Conservation (phyloP, 768 basidiomycete species). For the Calocybe cyanea region DNA sequence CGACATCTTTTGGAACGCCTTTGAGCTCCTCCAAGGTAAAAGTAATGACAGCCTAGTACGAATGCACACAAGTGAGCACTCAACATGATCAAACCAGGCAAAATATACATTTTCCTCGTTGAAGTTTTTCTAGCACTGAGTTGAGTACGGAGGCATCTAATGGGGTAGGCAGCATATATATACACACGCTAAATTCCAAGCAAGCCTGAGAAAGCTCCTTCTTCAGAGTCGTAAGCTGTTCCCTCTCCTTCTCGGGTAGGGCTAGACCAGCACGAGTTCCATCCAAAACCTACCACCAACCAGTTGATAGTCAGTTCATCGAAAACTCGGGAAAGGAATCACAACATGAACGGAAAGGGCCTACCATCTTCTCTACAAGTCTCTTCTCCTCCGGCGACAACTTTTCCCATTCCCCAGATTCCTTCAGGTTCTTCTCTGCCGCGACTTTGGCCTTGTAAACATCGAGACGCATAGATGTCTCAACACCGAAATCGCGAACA, state of each 20-base stretch:
- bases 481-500: constrained; percentile 67
- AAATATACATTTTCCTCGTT: constrained; percentile 74
- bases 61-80: too few species aligned
- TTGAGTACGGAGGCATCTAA: constrained; percentile 6
- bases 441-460: constrained; percentile 69
- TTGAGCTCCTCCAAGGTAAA: constrained; percentile 74
- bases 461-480: constrained; percentile 78
- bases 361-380: constrained; percentile 74
- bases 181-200: constrained; percentile 72
- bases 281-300: constrained; percentile 50
- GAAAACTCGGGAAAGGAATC: background rate
- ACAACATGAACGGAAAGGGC: constrained; percentile 12
- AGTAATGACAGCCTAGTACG: constrained; percentile 57
- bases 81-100: too few species aligned
- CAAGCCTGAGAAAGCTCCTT: constrained; percentile 75
- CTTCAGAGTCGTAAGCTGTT: constrained; percentile 55
- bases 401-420: constrained; percentile 56
- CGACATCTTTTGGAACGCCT: constrained; percentile 75
- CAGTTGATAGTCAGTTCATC: too few species aligned
- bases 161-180: background rate
- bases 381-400: constrained; percentile 67
- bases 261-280: constrained; percentile 78
- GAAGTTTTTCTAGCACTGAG: constrained; percentile 67
- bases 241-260: constrained; percentile 60
- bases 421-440: constrained; percentile 66